phyloP scores from a whole-genome alignment of 176 grass and related monocot genomes.

The Juncus inflexus region DNA sequence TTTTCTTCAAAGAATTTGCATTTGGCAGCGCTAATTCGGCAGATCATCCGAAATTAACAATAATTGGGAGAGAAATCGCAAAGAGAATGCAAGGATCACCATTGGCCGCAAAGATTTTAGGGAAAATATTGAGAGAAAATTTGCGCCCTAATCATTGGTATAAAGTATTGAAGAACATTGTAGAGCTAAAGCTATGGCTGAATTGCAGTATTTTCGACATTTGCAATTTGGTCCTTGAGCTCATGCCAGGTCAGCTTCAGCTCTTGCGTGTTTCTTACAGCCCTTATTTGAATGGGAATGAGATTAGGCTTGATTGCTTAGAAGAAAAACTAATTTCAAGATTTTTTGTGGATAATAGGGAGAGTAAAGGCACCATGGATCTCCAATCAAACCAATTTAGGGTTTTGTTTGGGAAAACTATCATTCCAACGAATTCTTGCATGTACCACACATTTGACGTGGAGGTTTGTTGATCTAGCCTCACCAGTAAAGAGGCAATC shows the following conservation, averaged over 20 bases:
- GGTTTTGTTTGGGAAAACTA: slow-evolving; percentile 1
- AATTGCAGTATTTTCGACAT: slow-evolving; percentile 14
- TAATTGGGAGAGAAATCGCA: slow-evolving; percentile 25
- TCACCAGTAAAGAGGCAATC: not conserved
- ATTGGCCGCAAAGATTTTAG: slow-evolving; percentile 24
- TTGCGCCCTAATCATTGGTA: slow-evolving; percentile 11
- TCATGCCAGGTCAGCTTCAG: slow-evolving; percentile 10
- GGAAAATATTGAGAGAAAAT: slow-evolving; percentile 19
- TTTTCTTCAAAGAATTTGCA: slow-evolving; percentile 30
- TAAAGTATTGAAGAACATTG: slow-evolving; percentile 11
- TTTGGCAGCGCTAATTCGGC: slow-evolving; percentile 18
- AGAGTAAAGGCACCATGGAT: not conserved
- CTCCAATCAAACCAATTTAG: not conserved
- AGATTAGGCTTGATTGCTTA: slow-evolving; percentile 17
- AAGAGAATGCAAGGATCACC: slow-evolving; percentile 25
- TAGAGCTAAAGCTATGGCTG: slow-evolving; percentile 7
- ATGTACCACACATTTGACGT: slow-evolving; percentile 20
- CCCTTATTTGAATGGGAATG: slow-evolving; percentile 11
- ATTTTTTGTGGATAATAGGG: not conserved
- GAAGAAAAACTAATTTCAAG: slow-evolving; percentile 9
- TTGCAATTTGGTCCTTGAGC: slow-evolving; percentile 8
- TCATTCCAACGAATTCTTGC: slow-evolving; percentile 5
- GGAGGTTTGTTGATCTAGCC: slow-evolving; percentile 6
- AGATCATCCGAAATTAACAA: slow-evolving; percentile 12
- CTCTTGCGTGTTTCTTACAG: slow-evolving; percentile 16